These are phyloP conservation scores for Circinella umbellata DNA, from an alignment of 371 early-diverging fungal species.

Conservation along the genomic window DNA sequence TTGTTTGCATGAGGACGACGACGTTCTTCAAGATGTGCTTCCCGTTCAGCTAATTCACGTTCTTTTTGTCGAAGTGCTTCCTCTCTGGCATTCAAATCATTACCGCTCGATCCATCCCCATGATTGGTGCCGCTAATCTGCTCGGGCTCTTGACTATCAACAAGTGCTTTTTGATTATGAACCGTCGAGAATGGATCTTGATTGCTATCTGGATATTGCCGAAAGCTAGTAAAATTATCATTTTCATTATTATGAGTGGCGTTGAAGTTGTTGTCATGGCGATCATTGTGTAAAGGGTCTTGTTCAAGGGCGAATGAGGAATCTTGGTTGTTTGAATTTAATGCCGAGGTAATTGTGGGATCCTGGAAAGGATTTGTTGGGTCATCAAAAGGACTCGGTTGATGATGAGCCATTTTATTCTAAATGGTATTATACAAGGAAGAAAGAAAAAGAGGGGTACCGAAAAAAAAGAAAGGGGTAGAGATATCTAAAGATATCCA, in stretches of 20 bases:
- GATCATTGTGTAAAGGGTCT: conserved; percentile 17
- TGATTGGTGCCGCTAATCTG: conserved; percentile 5
- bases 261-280: conserved; percentile 15
- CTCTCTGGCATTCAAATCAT: conserved; percentile 45
- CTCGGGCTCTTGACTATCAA: conserved; percentile 12
- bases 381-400: conserved; percentile 57
- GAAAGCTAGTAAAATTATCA: conserved; percentile 41
- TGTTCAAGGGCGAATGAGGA: conserved; percentile 28
- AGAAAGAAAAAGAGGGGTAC: too few species aligned
- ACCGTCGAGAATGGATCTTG: conserved; percentile 38
- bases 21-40: conserved; percentile 60
- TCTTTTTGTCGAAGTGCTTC: conserved; percentile 70
- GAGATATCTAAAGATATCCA: too few species aligned
- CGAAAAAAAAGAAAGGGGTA: too few species aligned
- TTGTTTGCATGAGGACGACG: conserved; percentile 71
- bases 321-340: conserved; percentile 43
- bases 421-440: background rate
- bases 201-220: conserved; percentile 38
- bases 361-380: conserved; percentile 69
- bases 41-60: conserved; percentile 70
- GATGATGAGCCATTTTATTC: conserved; percentile 19
- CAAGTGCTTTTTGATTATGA: conserved; percentile 17
- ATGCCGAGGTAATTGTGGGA: conserved; percentile 56
- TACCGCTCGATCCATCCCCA: background rate
- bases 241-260: too few species aligned